Evolutionary conservation across 805 yeast species (phyloP), one percentile per base, ranked within the genome.

Genomic region (Candida silvicultrix): DNA sequence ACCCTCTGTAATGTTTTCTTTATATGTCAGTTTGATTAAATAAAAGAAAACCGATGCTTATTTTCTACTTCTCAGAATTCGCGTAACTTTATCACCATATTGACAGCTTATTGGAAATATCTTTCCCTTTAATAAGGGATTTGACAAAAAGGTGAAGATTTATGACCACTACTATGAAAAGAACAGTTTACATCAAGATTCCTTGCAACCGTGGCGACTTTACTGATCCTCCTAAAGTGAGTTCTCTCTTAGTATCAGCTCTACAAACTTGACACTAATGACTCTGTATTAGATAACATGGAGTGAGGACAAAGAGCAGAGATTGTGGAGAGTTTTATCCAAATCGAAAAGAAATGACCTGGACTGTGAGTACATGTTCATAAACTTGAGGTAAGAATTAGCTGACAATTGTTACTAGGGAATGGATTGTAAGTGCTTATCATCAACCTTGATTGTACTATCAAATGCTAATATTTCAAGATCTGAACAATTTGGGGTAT

Each of bases 171-270:
- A n/a, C n/a, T n/a, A n/a, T n/a, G n/a, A n/a, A 15, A 14, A 37
- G 39, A 21, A 37, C 39, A 4, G 56, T 59, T 2, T 59, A 59
- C 29, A 21, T 59, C 29, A 49, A 53, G 47, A 49, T 59, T 10
- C 64, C 64, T 0, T 56, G 51, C 1, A 46, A 53, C 8, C 46
- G 64, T n/a, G 46, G 48, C n/a, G 58, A 56, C 2, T 56, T 56
- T 41, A 45, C 42, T 1, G 58, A 59, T 39, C 62, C 64, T 2
- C 56, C 54, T 7, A 47, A 28, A 8, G 58, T 54, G 32, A 20
- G 60, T 49, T 20, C 21, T 12, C 9, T n/a, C 18, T 4, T 35
- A 19, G 23, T 20, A 23, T 23, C 25, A 6, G 25, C 5, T 23
- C 5, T 9, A 23, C 9, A 23, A 22, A 5, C 12, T 23, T 15